These are phyloP conservation scores for Candida palmyrensis DNA, from an alignment of 805 yeast genomes.

Conservation along the genomic window DNA sequence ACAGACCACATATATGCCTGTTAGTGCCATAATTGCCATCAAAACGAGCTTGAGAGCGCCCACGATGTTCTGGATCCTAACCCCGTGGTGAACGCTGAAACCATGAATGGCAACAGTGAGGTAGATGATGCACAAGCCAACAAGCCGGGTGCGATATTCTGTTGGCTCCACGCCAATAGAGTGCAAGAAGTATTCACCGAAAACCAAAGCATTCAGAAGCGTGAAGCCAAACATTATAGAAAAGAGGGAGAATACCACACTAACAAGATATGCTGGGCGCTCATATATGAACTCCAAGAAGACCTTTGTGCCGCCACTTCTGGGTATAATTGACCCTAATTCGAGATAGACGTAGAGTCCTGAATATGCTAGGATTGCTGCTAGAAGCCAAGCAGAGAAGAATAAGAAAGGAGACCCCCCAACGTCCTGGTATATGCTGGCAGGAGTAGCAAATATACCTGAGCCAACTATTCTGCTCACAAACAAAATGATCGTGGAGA, in stretches of 20 bases:
- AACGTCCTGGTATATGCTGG: slow-evolving; percentile 58
- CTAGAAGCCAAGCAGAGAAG: slow-evolving; percentile 57
- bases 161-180: slow-evolving; percentile 38
- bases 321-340: slow-evolving; percentile 63
- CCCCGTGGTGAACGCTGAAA: slow-evolving; percentile 53
- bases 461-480: slow-evolving; percentile 71
- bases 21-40: slow-evolving; percentile 47
- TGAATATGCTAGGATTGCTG: slow-evolving; percentile 58
- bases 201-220: slow-evolving; percentile 51
- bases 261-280: slow-evolving; percentile 51
- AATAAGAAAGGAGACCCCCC: slow-evolving; percentile 65
- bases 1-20: slow-evolving; percentile 54
- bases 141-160: slow-evolving; percentile 27
- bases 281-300: slow-evolving; percentile 65
- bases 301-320: slow-evolving; percentile 73
- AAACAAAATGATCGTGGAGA: slow-evolving; percentile 58
- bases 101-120: slow-evolving; percentile 46
- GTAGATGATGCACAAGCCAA: slow-evolving; percentile 25
- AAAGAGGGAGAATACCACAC: slow-evolving; percentile 45
- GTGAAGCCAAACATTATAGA: slow-evolving; percentile 52
- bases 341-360: slow-evolving; percentile 67
- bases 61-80: slow-evolving; percentile 54
- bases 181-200: slow-evolving; percentile 54
- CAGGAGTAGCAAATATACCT: slow-evolving; percentile 71
- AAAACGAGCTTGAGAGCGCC: slow-evolving; percentile 58